These are phyloP conservation scores for Arthrobotrys megalospora DNA, from an alignment of 2,329 filamentous ascomycete species.

Conservation along the genomic window DNA sequence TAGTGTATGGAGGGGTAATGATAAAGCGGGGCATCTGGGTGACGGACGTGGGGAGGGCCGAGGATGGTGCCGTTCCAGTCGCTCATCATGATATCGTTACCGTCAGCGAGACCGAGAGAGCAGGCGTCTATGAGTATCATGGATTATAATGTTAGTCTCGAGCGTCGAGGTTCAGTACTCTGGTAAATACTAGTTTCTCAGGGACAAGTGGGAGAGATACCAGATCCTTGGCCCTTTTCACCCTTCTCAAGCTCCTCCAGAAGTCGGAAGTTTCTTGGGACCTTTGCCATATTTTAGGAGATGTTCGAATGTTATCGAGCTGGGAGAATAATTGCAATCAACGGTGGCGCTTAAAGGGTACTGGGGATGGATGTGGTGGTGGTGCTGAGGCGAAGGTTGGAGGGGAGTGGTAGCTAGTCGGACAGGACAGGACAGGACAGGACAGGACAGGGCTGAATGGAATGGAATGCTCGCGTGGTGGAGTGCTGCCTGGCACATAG, in stretches of 20 bases:
- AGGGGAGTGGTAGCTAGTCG: background rate
- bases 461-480: background rate
- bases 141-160: conserved; percentile 23
- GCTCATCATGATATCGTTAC: conserved; percentile 95
- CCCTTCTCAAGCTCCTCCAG: conserved; percentile 99
- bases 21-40: conserved; percentile 1
- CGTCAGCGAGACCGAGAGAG: conserved; percentile 94
- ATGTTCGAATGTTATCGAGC: background rate
- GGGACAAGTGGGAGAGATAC: conserved; percentile 68
- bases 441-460: background rate
- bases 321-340: background rate
- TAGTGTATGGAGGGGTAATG: conserved; percentile 36
- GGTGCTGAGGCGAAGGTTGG: too few relatives aligned
- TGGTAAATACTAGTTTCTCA: too few relatives aligned
- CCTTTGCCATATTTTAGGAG: conserved; percentile 73
- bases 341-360: background rate
- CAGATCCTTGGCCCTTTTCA: conserved; percentile 95
- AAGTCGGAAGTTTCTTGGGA: conserved; percentile 95
- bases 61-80: conserved; percentile 99
- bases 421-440: background rate
- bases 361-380: background rate
- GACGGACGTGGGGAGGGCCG: conserved; percentile 89
- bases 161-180: too few relatives aligned
- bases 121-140: conserved; percentile 79
- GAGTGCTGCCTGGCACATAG: too few relatives aligned